Base-by-base conservation (phyloP, 225 moss, liverwort and hornwort species). In the Antitrichia curtipendula region DNA sequence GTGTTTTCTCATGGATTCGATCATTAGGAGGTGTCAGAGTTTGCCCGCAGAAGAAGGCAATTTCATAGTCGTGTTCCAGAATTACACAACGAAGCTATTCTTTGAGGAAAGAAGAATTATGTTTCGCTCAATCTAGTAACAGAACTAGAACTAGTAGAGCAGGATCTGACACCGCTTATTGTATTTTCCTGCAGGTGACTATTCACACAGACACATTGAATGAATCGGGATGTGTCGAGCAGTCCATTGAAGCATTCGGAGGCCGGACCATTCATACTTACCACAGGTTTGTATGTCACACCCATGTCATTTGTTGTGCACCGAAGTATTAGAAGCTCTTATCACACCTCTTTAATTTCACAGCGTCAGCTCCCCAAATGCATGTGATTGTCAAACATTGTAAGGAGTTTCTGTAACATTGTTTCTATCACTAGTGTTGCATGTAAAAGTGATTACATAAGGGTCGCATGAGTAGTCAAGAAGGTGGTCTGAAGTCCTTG, bases 161-260 rank as follows among this genome's bases (percentile, higher is more conserved):
- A 34, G 38, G 83, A 32, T 83, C 23, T 45, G 36, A 72, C 47
- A 20, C 13, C 27, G 1, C 9, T 59, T 34, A 8, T 38, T 50
- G 38, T 20, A 28, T 83, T 40, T 62, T 75, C 70, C 16, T 92
- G 82, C 87, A 98, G 98, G 96, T 98, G 87, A 97, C 98, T 11
- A 97, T 98, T 71, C 98, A 98, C 86, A 98, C 98, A 69, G 98
- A 98, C 86, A 98, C 98, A 25, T 80, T 98, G 89, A 98, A 98
- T 77, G 98, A 98, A 84, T 97, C 98, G 22, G 98, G 98, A 77
- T 98, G 95, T 87, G 97, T 98, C 22, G 98, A 98, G 92, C 96
- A 98, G 73, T 92, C 98, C 56, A 95, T 98, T 86, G 93, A 90
- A 86, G 96, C 96, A 62, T 97, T 97, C 63, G 96, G 95, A 91